Evolutionary conservation across 2,329 filamentous ascomycete genomes (phyloP), one percentile per base, ranked within the genome.

Genomic region (Colletotrichum eremochloae): DNA sequence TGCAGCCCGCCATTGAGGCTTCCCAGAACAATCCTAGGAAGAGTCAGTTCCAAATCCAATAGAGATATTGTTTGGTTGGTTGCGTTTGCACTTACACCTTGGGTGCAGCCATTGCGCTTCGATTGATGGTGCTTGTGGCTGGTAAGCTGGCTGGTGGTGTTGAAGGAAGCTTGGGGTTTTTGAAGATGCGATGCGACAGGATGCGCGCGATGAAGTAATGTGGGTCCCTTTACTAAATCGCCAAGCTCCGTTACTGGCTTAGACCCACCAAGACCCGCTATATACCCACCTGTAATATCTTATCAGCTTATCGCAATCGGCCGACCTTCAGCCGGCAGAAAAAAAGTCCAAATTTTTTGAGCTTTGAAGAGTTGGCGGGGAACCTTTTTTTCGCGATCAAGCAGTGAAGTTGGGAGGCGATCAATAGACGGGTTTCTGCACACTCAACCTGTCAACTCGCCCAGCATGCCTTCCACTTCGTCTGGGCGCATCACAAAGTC

Each of bases 1-100:
- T 89, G 86, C 64, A 98, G 88, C 79, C 93, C 90, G 77, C 96
- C 96, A 79, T 95, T 92, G 75, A 97, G 87, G 79, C 91, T 91
- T 69, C 96, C 96, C 73, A 97, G 85, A 50, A 98, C 94, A 77
- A 96, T 91, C 70, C 92, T 94, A 63, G 29, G 15, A 76, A 57
- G 77, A 75, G 67, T 75, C 46, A 70, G 24, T 36, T 53, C 24
- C 29, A 3, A 9, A 7, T 12, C 15, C n/a, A 4, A 46, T 11
- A 5, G 5, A 6, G 9, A 20, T 18, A 4, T 11, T 1, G 1
- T 1, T 9, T 40, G 3, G 2, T 4, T 15, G 33, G 12, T 6
- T 63, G 14, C 14, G 11, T 7, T 5, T 44, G 14, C 0, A 74
- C 84, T 77, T 79, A 87, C 86, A 87, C 82, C 77, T 88, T 88